Percentiles rank a stretch among this genome's conserved stretches.
Evolutionary conservation across 2,329 filamentous ascomycete species (phyloP).

Genomic region (Penicillium olsonii): DNA sequence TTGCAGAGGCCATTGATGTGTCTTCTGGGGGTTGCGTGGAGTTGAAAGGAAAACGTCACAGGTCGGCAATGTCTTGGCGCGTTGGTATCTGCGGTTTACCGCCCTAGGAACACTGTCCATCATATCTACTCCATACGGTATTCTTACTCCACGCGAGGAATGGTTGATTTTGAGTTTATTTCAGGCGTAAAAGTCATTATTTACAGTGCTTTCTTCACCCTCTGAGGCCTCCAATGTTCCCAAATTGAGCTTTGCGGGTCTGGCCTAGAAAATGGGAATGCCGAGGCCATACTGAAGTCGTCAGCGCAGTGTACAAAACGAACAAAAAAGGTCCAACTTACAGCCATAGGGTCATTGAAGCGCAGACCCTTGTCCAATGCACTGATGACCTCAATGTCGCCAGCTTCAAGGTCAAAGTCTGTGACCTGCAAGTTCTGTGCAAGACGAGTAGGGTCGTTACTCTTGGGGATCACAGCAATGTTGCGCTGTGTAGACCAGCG

Average conservation of each 20-base stretch:
- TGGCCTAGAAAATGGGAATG: slow-evolving; percentile 55
- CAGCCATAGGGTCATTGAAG: slow-evolving; percentile 75
- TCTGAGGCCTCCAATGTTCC: slow-evolving; percentile 4
- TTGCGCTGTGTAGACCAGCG: slow-evolving; percentile 84
- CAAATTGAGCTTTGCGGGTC: not conserved
- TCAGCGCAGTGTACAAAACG: not conserved
- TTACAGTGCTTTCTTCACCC: slow-evolving; percentile 1
- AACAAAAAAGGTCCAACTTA: slow-evolving; percentile 46
- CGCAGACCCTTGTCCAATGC: slow-evolving; percentile 66
- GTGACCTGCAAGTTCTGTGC: slow-evolving; percentile 58
- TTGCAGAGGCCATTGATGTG: slow-evolving; percentile 15
- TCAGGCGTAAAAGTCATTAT: slow-evolving; percentile 7
- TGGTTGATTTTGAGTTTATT: slow-evolving; percentile 9
- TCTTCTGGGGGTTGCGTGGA: too few relatives aligned
- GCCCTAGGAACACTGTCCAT: too few relatives aligned
- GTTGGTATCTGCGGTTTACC: not conserved
- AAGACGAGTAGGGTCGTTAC: slow-evolving; percentile 53
- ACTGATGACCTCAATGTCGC: slow-evolving; percentile 68
- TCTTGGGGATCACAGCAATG: slow-evolving; percentile 81
- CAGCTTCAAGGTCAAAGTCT: slow-evolving; percentile 64
- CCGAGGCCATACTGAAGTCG: slow-evolving; percentile 48
- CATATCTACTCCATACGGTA: too few relatives aligned
- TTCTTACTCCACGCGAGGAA: not conserved
- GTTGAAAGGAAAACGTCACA: slow-evolving; percentile 8
- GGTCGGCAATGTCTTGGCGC: slow-evolving; percentile 15